Conservation (phyloP, 345 rosid species). For the Murraya koenigii region DNA sequence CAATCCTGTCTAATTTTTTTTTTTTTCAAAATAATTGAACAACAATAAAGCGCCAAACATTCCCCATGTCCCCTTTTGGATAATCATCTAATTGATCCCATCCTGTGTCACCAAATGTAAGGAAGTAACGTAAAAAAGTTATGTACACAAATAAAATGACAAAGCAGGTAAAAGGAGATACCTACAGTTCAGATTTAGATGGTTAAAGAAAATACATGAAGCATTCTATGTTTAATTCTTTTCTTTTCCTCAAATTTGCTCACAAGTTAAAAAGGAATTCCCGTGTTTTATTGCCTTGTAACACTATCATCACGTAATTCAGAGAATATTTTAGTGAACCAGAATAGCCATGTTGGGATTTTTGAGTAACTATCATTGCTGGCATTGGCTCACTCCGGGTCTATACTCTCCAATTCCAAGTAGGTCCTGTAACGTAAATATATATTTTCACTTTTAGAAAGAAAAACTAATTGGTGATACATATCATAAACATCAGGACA, state of each 20-base stretch:
- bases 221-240: neutral
- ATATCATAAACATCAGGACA: neutral
- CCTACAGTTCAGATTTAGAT: neutral
- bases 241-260: neutral
- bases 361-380: constrained; percentile 22
- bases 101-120: neutral
- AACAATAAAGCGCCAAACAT: neutral
- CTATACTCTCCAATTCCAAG: constrained; percentile 80
- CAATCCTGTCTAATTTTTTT: neutral
- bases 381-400: constrained; percentile 45
- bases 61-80: neutral
- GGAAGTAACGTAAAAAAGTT: neutral
- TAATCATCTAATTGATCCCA: neutral
- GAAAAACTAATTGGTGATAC: neutral
- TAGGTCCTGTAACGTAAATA: constrained; percentile 50
- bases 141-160: neutral
- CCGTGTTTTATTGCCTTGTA: neutral
- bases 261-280: neutral
- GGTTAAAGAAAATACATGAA: neutral
- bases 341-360: neutral
- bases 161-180: neutral
- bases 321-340: neutral
- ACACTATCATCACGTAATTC: neutral
- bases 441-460: constrained; percentile 9
- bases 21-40: neutral